Base-by-base conservation (phyloP, 305 asterid species). In the Fraxinus sp. region DNA sequence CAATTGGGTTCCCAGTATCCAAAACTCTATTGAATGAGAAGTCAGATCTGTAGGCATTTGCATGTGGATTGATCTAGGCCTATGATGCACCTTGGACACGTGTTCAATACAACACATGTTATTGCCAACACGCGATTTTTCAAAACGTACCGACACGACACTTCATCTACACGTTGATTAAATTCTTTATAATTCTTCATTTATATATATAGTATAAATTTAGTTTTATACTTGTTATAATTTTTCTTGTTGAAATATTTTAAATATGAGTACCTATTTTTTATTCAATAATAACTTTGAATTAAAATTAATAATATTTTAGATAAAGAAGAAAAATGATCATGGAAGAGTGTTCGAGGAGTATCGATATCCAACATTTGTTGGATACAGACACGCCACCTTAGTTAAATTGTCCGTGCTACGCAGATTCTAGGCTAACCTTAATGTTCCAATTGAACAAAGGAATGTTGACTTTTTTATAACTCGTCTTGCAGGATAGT, bases 401-500 rank as follows among this genome's bases (percentile, higher is more conserved):
- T 3, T 49, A 49, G 20, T 49, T 49, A 16, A 49, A 49, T 1
- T 49, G 62, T 49, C 22, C 62, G 62, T 49, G 22, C 62, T 0
- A 16, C 7, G 16, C 5, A 16, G 62, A 13, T 49, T 49, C 62
- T 49, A 49, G 7, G 62, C 62, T 49, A 49, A 49, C 62, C 62
- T 49, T 14, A 16, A 14, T 49, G 62, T 49, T 49, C 62, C 62
- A 49, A 49, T 49, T 49, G 62, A 78, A 26, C 28, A 77, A 35
- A 33, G 75, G 64, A 33, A 33, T 74, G 14, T 73, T 87, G 75
- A 87, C 59, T 80, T 80, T 30, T 18, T 49, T 26, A 66, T 13
- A 62, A 82, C 83, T 79, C 68, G 77, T 86, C 86, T 79, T 90
- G 89, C 97, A 97, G 99, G 99, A 97, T 82, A 95, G 94, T 72